phyloP scores from a whole-genome alignment of 2,329 filamentous ascomycete genomes.

The Aspergillus eucalypticola region DNA sequence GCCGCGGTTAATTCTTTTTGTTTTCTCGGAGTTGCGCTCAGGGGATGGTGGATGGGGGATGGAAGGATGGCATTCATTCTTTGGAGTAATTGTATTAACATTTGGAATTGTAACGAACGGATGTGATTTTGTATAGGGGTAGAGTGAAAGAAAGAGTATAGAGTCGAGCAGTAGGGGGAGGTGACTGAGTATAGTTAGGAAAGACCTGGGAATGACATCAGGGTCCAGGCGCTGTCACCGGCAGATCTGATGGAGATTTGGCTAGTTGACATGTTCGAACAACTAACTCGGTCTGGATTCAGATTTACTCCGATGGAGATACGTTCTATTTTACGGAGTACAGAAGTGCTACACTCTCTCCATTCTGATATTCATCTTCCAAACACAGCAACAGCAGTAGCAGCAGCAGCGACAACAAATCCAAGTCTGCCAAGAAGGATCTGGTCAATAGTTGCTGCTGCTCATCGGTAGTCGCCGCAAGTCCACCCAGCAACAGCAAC shows the following conservation, averaged over 20 bases:
- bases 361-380: neutral
- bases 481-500: neutral
- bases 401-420: neutral
- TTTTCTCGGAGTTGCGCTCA: neutral
- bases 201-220: neutral
- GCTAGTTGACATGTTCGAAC: too few species aligned
- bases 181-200: neutral
- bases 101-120: neutral
- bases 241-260: too few species aligned
- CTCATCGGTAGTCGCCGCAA: neutral
- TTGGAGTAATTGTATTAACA: neutral
- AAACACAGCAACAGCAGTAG: neutral
- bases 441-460: constrained; percentile 1
- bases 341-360: too few species aligned
- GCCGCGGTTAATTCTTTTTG: neutral
- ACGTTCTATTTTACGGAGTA: neutral
- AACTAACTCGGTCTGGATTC: neutral
- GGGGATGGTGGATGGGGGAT: neutral
- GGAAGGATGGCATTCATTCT: too few species aligned
- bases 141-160: too few species aligned
- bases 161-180: neutral
- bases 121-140: neutral
- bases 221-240: neutral
- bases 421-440: neutral
- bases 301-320: neutral